Evolutionary conservation across 345 rosid species (phyloP).

Genomic region (Cardamine occulta): DNA sequence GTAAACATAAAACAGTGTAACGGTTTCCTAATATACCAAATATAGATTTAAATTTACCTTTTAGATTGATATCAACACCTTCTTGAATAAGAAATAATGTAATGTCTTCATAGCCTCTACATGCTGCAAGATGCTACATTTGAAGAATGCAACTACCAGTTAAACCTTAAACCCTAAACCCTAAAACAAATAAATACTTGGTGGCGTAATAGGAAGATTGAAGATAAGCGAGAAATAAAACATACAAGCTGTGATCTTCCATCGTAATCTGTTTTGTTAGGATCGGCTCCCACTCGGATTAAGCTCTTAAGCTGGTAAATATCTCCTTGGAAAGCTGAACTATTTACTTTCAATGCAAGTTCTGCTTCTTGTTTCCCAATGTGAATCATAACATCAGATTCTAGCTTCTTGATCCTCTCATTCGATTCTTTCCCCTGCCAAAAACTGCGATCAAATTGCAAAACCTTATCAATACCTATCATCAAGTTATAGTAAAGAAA

Average conservation of each 20-base stretch:
- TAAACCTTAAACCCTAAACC: not conserved
- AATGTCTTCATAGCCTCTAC: constrained; percentile 79
- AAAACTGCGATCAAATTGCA: constrained; percentile 1
- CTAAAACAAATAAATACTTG: not conserved
- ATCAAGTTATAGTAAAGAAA: not conserved
- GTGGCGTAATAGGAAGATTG: not conserved
- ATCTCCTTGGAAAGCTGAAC: constrained; percentile 86
- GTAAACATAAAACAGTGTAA: constrained; percentile 7
- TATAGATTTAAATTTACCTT: constrained; percentile 53
- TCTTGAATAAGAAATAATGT: constrained; percentile 64
- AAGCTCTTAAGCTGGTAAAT: constrained; percentile 73
- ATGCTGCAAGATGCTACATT: constrained; percentile 90
- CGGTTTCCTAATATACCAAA: not conserved
- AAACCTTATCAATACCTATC: not conserved
- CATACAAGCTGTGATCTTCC: constrained; percentile 91
- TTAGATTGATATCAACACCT: constrained; percentile 61
- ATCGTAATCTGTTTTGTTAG: constrained; percentile 86
- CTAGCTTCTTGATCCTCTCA: constrained; percentile 73
- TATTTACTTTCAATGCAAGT: constrained; percentile 86
- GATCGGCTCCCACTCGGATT: constrained; percentile 87
- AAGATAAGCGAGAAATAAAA: not conserved
- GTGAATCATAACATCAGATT: constrained; percentile 80
- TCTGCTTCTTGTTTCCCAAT: constrained; percentile 96
- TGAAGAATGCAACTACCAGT: constrained; percentile 21
- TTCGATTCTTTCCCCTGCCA: constrained; percentile 74